Base-by-base conservation (phyloP, 2,329 filamentous ascomycete species). In the Talaromyces pinophilus region DNA sequence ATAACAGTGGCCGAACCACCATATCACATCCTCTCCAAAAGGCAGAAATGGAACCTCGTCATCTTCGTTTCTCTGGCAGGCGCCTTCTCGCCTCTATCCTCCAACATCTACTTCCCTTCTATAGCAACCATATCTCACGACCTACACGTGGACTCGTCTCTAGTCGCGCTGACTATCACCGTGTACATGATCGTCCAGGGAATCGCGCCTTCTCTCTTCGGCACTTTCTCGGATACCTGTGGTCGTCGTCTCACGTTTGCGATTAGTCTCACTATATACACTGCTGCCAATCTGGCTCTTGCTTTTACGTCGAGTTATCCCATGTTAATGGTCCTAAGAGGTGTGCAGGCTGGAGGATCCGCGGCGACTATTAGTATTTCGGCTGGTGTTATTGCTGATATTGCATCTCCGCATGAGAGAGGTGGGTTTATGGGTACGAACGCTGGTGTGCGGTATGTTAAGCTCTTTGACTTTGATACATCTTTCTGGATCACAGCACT, bases 1-100 rank as follows among this genome's bases (percentile, higher is more conserved):
- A 17, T 17, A n/a, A 44, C 57, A 28, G 35, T 44, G 35, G 35
- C 25, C 13, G 35, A 59, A 59, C 57, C 57, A 44, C 57, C 57
- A 10, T 62, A 61, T 22, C 63, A 65, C 38, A 42, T 65, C 22
- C 28, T 61, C 19, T 30, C 33, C 17, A 65, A 57, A 59, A 70
- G 70, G 52, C 74, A 78, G 59, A 80, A 80, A 69, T 68, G 74
- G 66, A 73, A 77, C 62, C 77, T 81, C 10, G 75, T 80, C 61
- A 75, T 74, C 65, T 76, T 80, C 69, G 78, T 78, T 38, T 75
- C 78, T 1, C 70, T 79, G 38, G 78, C 75, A 8, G 79, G 77
- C 59, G 76, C 81, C 61, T 81, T 82, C 69, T 80, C 79, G 3
- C 81, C 80, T 1, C 69, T 83, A 4, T 79, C 79, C 3, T 78